Evolutionary conservation across 192 early-diverging fungal genomes (phyloP).

Genomic region (Gonapodya prolifera): DNA sequence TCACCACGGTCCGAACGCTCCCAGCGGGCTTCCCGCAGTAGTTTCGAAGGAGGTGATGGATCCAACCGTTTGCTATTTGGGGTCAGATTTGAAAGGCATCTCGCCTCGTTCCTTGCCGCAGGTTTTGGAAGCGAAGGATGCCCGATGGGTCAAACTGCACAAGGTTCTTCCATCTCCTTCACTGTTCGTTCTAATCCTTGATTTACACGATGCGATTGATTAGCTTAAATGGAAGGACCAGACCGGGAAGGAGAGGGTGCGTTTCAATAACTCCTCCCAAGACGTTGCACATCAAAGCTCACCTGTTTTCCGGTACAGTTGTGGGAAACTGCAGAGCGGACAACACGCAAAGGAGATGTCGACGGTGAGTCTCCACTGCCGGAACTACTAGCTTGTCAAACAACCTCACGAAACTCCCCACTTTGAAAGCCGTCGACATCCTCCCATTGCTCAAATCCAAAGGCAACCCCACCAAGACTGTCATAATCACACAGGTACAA

Average conservation of each 20-base stretch:
- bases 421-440: not conserved
- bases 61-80: too few species aligned
- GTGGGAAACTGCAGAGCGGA: conserved; percentile 4
- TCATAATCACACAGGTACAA: not conserved
- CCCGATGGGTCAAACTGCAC: not conserved
- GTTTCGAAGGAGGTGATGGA: not conserved
- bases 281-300: not conserved
- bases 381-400: not conserved
- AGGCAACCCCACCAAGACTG: not conserved
- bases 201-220: not conserved
- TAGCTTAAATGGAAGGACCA: not conserved
- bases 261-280: not conserved
- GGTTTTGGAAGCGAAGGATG: not conserved
- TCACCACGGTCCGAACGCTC: not conserved
- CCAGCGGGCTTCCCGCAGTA: not conserved
- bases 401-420: not conserved
- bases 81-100: too few species aligned
- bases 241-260: not conserved
- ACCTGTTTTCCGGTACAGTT: too few species aligned
- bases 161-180: not conserved
- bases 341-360: not conserved
- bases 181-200: too few species aligned
- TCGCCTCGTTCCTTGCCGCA: too few species aligned
- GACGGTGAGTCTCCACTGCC: not conserved
- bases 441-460: not conserved